Conservation (phyloP, 78 protist species). For the Guillardia theta region DNA sequence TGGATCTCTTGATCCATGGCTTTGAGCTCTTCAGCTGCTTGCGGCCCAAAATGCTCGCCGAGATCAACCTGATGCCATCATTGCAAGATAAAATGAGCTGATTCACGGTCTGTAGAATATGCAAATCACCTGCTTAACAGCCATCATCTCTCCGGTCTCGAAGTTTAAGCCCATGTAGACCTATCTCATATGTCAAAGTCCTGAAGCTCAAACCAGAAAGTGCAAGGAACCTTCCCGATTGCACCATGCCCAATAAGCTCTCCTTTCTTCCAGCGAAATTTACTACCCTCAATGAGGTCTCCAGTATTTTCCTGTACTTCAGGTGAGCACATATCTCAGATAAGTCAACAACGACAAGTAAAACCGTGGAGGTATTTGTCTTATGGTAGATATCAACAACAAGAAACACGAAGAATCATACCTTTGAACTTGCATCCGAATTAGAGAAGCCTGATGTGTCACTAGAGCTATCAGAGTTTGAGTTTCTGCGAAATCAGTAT, state of each 20-base stretch:
- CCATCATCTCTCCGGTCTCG: constrained; percentile 39
- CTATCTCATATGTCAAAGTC: too few relatives aligned
- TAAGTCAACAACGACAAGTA: not conserved
- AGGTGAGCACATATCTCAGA: not conserved
- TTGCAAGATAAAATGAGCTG: too few relatives aligned
- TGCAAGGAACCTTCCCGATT: not conserved
- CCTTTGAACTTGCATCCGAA: not conserved
- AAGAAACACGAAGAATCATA: not conserved
- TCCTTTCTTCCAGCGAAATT: not conserved
- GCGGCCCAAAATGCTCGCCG: not conserved
- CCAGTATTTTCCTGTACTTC: not conserved
- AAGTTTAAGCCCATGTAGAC: constrained; percentile 14
- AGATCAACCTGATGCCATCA: too few relatives aligned
- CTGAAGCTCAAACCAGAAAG: not conserved
- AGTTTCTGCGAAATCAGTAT: too few relatives aligned
- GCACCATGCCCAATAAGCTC: not conserved
- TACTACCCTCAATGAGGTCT: not conserved
- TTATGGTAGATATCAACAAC: not conserved
- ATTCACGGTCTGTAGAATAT: too few relatives aligned
- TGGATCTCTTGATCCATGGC: constrained; percentile 31
- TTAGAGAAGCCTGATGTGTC: too few relatives aligned
- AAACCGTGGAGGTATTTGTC: not conserved
- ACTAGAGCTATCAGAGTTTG: too few relatives aligned
- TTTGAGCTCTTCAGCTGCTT: constrained; percentile 5
- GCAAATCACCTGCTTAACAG: not conserved